Base-by-base conservation (phyloP, 2,329 filamentous ascomycete genomes). In the Penicillium hesseltinei region DNA sequence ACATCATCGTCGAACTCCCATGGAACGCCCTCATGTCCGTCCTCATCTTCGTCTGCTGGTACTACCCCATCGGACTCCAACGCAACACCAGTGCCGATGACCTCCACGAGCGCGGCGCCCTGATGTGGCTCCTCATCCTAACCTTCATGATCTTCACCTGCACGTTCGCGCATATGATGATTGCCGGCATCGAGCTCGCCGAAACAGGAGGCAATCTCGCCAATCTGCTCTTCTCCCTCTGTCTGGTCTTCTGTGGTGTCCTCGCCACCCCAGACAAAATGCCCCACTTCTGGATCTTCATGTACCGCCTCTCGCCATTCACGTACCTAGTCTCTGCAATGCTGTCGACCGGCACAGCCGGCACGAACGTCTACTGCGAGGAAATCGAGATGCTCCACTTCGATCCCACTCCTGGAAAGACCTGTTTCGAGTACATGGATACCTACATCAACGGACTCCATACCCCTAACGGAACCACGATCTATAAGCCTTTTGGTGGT, bases 271-370 rank as follows among this genome's bases (percentile, higher is more conserved):
- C 86, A 0, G 57, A 68, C 2, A 75, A 80, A 1, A 79, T 91
- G 2, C 88, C 88, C 0, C 80, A 84, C 1, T 91, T 92, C 78
- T 92, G 89, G 89, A 84, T 85, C 63, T 91, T 90, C 77, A 90
- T 91, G 88, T 89, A 90, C 74, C 81, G 84, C 38, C 78, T 86
- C 35, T 85, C 82, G 0, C 87, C 87, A 0, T 87, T 90, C 60
- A 89, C 85, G 0, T 90, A 90, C 51, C 76, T 80, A 11, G 77
- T 81, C 23, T 76, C 77, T 9, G 74, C 74, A n/a, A 74, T 80
- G 62, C 56, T 76, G 13, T 73, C 75, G 0, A 76, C 73, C 3
- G 76, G 74, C 45, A 68, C 76, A 7, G 67, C 72, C 1, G 69
- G 71, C 33, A 62, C 69, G 0, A 36, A 54, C 0, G 71, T 71